Percentiles rank a stretch among this genome's conserved stretches.
phyloP scores from a whole-genome alignment of 345 rosid species.

The Jatropha curcas region DNA sequence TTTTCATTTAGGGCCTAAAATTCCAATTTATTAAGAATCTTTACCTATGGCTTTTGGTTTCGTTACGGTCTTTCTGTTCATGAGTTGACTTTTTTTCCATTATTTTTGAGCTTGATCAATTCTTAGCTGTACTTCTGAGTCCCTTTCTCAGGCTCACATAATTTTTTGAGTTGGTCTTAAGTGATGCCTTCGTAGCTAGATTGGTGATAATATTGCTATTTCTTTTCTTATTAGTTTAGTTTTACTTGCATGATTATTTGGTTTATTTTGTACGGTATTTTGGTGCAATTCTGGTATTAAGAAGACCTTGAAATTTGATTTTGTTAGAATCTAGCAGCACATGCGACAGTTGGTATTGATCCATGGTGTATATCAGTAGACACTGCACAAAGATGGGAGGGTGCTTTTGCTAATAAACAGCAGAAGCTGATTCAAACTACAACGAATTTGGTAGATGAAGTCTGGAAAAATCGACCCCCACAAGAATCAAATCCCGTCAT shows the following conservation, averaged over 20 bases:
- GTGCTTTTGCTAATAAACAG: constrained; percentile 53
- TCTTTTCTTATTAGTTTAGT: background rate
- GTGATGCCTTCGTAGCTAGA: background rate
- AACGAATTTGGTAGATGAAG: constrained; percentile 77
- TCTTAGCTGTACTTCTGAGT: background rate
- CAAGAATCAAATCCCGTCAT: constrained; percentile 54
- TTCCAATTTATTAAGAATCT: too few relatives aligned
- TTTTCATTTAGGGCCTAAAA: too few relatives aligned
- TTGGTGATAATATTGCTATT: background rate
- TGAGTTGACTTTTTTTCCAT: background rate
- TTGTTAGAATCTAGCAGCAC: constrained; percentile 65
- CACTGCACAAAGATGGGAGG: constrained; percentile 79
- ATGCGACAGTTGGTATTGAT: constrained; percentile 75
- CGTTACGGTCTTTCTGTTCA: background rate
- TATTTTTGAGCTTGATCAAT: background rate
- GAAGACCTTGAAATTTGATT: constrained; percentile 8
- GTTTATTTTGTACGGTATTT: background rate
- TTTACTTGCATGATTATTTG: background rate
- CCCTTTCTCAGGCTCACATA: background rate
- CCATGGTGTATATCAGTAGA: constrained; percentile 88
- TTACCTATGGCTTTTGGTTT: background rate
- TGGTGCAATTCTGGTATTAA: constrained; percentile 7
- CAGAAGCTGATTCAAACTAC: constrained; percentile 72
- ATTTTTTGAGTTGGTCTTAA: constrained; percentile 1
- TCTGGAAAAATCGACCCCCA: constrained; percentile 77